These are phyloP conservation scores for Epichloe sp. DNA, from an alignment of 2,329 filamentous ascomycete genomes.

Conservation along the genomic window DNA sequence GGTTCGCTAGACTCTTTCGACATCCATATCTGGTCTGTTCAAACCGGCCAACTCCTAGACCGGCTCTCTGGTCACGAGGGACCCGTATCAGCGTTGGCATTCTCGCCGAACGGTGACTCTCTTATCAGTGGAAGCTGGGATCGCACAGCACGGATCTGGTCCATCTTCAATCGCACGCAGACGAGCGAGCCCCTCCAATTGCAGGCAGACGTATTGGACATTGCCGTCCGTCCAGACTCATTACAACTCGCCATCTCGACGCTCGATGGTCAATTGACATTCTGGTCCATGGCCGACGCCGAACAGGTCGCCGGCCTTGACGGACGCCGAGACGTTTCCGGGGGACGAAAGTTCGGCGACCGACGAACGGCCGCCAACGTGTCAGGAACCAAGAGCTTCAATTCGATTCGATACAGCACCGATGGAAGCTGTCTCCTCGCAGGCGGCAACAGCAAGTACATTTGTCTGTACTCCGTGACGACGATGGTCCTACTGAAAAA, in stretches of 20 bases:
- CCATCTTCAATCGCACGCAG: slow-evolving; percentile 84
- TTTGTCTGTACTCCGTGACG: slow-evolving; percentile 89
- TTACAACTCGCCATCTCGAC: slow-evolving; percentile 85
- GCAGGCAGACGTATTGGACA: slow-evolving; percentile 76
- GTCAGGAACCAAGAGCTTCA: slow-evolving; percentile 81
- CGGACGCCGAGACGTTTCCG: slow-evolving; percentile 81
- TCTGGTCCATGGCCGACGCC: slow-evolving; percentile 86
- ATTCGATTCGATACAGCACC: slow-evolving; percentile 76
- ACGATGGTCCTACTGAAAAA: slow-evolving; percentile 89
- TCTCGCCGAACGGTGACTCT: slow-evolving; percentile 72
- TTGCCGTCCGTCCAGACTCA: slow-evolving; percentile 82
- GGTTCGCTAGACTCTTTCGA: slow-evolving; percentile 94
- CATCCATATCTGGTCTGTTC: slow-evolving; percentile 96
- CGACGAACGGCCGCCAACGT: slow-evolving; percentile 84
- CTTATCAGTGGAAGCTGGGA: slow-evolving; percentile 95
- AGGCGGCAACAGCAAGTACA: slow-evolving; percentile 94
- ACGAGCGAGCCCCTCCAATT: slow-evolving; percentile 89
- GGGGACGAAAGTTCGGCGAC: slow-evolving; percentile 83
- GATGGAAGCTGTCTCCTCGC: slow-evolving; percentile 86
- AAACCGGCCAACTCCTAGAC: slow-evolving; percentile 90
- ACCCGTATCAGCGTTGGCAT: slow-evolving; percentile 76
- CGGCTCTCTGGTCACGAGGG: slow-evolving; percentile 86
- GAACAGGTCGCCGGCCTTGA: slow-evolving; percentile 79
- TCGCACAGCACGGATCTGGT: slow-evolving; percentile 89
- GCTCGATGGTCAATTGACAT: slow-evolving; percentile 83